Conservation (phyloP, 352 stramenopile species). For the Globisporangium cylindrosporum region DNA sequence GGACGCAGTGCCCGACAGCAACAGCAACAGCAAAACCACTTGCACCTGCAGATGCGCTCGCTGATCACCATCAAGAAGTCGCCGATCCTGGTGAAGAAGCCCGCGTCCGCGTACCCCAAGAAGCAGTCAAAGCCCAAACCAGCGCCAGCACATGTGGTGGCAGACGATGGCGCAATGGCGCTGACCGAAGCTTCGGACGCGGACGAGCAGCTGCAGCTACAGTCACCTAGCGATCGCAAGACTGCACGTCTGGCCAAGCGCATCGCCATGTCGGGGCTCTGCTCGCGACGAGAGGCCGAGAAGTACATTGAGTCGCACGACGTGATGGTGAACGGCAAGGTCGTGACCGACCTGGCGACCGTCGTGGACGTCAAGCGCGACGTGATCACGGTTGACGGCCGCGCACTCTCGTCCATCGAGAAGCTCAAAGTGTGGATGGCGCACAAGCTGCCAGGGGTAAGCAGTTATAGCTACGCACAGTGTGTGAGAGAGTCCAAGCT, state of each 20-base stretch:
- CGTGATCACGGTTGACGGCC: slow-evolving; percentile 54
- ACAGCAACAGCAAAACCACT: background rate
- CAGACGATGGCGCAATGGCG: background rate
- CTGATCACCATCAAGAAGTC: slow-evolving; percentile 32
- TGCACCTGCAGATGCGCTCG: slow-evolving; percentile 7
- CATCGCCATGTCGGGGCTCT: slow-evolving; percentile 79
- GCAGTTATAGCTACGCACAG: slow-evolving; percentile 15
- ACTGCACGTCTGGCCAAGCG: slow-evolving; percentile 72
- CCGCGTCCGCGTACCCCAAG: slow-evolving; percentile 1
- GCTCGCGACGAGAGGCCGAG: slow-evolving; percentile 82
- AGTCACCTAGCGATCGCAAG: background rate
- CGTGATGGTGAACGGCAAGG: slow-evolving; percentile 74
- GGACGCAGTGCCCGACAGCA: background rate
- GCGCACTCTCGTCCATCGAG: slow-evolving; percentile 34
- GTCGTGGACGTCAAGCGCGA: slow-evolving; percentile 56
- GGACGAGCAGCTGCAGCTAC: background rate
- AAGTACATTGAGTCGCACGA: slow-evolving; percentile 68
- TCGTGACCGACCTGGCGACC: slow-evolving; percentile 55
- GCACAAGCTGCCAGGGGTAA: slow-evolving; percentile 83
- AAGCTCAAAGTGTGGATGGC: slow-evolving; percentile 79
- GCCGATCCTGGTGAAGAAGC: slow-evolving; percentile 16
- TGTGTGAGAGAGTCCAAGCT: background rate
- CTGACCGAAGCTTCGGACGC: background rate
- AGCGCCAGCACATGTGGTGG: background rate
- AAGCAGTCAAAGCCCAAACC: slow-evolving; percentile 13